Evolutionary conservation across 169 alveolate genomes (phyloP).

Genomic region (Cryptosporidium tyzzeri): DNA sequence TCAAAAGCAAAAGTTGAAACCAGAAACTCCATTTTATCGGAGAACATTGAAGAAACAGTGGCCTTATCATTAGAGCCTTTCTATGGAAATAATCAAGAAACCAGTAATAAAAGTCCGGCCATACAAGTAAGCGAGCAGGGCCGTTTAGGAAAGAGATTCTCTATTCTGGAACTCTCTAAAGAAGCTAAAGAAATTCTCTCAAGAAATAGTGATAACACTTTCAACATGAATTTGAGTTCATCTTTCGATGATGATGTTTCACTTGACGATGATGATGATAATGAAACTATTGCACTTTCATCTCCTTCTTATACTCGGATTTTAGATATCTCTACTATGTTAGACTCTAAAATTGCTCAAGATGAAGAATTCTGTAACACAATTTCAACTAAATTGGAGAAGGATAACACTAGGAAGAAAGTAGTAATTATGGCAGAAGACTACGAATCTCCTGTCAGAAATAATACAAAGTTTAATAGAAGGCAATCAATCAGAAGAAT

Average conservation of each 20-base stretch:
- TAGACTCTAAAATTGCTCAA: neutral
- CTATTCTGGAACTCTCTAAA: constrained; percentile 32
- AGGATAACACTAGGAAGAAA: constrained; percentile 1
- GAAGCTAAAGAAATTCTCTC: constrained; percentile 66
- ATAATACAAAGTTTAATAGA: constrained; percentile 30
- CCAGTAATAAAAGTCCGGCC: neutral
- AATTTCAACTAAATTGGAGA: neutral
- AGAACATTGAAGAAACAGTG: constrained; percentile 32
- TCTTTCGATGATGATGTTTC: neutral
- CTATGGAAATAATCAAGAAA: neutral
- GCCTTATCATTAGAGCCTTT: constrained; percentile 2
- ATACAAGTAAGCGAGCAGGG: neutral
- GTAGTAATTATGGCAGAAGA: constrained; percentile 53
- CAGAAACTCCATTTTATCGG: neutral
- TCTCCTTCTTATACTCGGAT: constrained; percentile 68
- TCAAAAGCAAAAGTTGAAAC: neutral
- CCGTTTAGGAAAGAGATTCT: neutral
- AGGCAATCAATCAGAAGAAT: constrained; percentile 70
- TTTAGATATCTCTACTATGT: constrained; percentile 23
- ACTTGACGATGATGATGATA: constrained; percentile 40
- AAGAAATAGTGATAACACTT: neutral
- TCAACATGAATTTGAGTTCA: neutral
- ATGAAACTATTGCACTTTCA: constrained; percentile 62
- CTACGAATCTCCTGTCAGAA: constrained; percentile 14
- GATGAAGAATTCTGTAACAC: neutral